Percentiles rank a stretch among this genome's conserved stretches.
These are phyloP conservation scores for Syncephalastrum sp. DNA, from an alignment of 371 early-diverging fungal genomes.

Conservation along the genomic window DNA sequence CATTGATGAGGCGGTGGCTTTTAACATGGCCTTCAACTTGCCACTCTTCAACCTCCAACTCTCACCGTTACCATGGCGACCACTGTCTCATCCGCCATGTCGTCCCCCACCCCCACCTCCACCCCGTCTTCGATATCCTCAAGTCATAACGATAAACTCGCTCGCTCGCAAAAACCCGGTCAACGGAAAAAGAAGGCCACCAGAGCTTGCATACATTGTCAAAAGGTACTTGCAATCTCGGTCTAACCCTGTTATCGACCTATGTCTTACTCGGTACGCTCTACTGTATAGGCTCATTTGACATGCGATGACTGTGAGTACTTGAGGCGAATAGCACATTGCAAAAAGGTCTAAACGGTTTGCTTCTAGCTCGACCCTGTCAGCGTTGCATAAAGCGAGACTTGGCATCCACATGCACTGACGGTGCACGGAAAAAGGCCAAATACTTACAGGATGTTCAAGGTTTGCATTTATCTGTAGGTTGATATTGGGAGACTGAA, in stretches of 20 bases:
- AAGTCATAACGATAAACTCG: background rate
- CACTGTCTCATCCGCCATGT: too few relatives aligned
- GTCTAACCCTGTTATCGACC: too few relatives aligned
- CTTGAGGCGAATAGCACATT: background rate
- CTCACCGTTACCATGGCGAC: too few relatives aligned
- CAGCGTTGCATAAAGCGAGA: constrained; percentile 36
- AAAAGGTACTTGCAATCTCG: constrained; percentile 20
- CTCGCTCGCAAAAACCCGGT: constrained; percentile 9
- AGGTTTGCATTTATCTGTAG: constrained; percentile 23
- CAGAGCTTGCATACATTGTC: constrained; percentile 33
- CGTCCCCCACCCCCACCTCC: background rate
- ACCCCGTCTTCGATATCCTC: constrained; percentile 4
- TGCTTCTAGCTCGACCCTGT: constrained; percentile 29
- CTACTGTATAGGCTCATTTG: constrained; percentile 24
- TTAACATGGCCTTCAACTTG: too few relatives aligned
- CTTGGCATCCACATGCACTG: constrained; percentile 28
- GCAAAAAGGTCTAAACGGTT: constrained; percentile 1
- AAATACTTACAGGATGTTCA: constrained; percentile 73
- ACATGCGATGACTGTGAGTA: constrained; percentile 35
- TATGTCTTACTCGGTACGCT: background rate
- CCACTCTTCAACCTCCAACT: too few relatives aligned
- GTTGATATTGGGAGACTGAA: background rate
- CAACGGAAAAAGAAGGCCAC: constrained; percentile 32
- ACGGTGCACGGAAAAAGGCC: constrained; percentile 50
- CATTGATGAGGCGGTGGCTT: too few relatives aligned